phyloP scores from a whole-genome alignment of 768 basidiomycete species.

The Cystofilobasidium macerans region DNA sequence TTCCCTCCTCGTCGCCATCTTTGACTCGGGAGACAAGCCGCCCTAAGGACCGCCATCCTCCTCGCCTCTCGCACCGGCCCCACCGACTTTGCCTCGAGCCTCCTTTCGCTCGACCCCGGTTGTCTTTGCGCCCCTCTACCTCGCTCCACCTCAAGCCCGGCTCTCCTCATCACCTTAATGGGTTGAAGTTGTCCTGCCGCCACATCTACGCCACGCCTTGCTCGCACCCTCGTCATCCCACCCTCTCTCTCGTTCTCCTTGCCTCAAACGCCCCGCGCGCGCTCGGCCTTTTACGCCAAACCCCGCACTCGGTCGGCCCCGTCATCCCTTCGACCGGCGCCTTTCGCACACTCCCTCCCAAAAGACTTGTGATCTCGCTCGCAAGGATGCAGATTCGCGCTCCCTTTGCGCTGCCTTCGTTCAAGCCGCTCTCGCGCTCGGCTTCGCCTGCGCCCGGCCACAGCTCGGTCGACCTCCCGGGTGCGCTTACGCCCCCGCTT shows the following conservation, averaged over 20 bases:
- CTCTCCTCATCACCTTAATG: not conserved
- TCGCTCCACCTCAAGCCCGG: not conserved
- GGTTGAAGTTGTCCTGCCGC: constrained; percentile 10
- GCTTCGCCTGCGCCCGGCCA: constrained; percentile 19
- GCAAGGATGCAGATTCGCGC: constrained; percentile 16
- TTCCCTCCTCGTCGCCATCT: constrained; percentile 3
- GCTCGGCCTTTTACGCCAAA: not conserved
- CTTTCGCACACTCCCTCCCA: not conserved
- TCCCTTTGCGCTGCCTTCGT: constrained; percentile 25
- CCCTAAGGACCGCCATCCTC: constrained; percentile 15
- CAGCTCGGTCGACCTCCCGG: not conserved
- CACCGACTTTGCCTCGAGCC: not conserved
- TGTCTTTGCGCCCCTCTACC: not conserved
- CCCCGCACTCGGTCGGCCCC: not conserved
- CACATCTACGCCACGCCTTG: not conserved
- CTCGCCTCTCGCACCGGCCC: not conserved
- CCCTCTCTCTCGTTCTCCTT: not conserved
- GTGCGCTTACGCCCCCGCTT: not conserved
- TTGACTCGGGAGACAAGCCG: constrained; percentile 23
- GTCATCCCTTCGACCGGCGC: not conserved
- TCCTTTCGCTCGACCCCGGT: not conserved
- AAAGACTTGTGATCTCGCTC: too few species aligned
- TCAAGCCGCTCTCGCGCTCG: constrained; percentile 26
- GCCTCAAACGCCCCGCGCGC: not conserved
- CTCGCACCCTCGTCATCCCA: not conserved